phyloP scores from a whole-genome alignment of 2,329 filamentous ascomycete genomes.

The Hypoxylon sp. region DNA sequence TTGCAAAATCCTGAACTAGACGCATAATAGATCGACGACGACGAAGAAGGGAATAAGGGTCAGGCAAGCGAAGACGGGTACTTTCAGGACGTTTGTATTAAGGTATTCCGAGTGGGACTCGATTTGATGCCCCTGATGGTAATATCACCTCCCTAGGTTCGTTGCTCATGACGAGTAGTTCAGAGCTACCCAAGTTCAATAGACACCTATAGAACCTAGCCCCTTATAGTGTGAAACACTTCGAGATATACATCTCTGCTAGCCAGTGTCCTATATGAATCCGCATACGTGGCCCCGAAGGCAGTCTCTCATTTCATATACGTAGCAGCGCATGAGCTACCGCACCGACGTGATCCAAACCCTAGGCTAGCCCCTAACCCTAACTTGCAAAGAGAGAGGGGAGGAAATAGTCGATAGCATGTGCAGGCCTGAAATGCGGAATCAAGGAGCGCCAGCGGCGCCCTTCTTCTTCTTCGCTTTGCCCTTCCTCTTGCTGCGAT shows the following conservation, averaged over 20 bases:
- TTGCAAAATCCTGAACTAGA: neutral
- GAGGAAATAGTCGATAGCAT: neutral
- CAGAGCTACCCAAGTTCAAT: neutral
- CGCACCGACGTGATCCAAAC: neutral
- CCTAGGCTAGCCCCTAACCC: neutral
- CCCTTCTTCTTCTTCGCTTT: conserved; percentile 81
- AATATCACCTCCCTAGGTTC: neutral
- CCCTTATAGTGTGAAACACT: neutral
- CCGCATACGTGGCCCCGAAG: neutral
- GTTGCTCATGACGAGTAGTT: conserved; percentile 3
- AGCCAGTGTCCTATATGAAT: neutral
- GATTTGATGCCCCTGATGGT: neutral
- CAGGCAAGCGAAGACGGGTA: neutral
- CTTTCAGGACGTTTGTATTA: conserved; percentile 8
- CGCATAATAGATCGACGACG: neutral
- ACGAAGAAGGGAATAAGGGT: neutral
- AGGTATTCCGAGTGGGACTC: neutral
- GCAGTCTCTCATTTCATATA: neutral
- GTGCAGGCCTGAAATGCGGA: neutral
- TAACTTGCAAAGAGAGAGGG: neutral
- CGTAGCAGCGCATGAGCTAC: neutral
- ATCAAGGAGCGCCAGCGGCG: conserved; percentile 52
- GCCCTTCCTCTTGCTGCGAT: conserved; percentile 88
- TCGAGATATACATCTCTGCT: neutral
- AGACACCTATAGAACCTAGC: neutral